These are phyloP conservation scores for Dianthus caryophyllus DNA, from an alignment of 148 eudicot species.

Conservation along the genomic window DNA sequence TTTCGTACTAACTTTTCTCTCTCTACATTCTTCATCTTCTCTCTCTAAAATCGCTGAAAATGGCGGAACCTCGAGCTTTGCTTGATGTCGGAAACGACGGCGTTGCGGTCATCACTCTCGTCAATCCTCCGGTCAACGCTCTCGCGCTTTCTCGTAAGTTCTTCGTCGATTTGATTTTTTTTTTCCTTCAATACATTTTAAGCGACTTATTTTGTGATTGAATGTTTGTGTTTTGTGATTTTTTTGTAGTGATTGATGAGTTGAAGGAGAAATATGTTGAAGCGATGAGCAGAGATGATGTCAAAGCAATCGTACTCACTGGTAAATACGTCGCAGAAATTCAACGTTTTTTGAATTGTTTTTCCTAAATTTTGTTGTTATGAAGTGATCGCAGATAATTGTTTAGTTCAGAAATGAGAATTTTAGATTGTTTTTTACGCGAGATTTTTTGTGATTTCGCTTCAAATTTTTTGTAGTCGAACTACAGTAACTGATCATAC, in stretches of 20 bases:
- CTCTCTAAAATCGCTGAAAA: background rate
- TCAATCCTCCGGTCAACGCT: slow-evolving; percentile 19
- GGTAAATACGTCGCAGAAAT: background rate
- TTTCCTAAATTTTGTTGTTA: background rate
- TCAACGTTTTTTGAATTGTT: background rate
- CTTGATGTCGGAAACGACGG: slow-evolving; percentile 14
- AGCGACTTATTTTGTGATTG: background rate
- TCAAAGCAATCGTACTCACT: slow-evolving; percentile 14
- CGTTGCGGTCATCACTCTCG: slow-evolving; percentile 14
- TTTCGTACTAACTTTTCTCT: background rate
- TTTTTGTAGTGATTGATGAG: slow-evolving; percentile 11
- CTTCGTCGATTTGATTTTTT: background rate
- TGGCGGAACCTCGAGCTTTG: slow-evolving; percentile 8
- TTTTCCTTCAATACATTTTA: no score
- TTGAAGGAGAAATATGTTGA: slow-evolving; percentile 14
- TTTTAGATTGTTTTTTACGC: no score
- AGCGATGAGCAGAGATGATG: slow-evolving; percentile 16
- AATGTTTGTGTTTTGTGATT: background rate
- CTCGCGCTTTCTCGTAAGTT: slow-evolving; percentile 7
- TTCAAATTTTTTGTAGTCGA: no score
- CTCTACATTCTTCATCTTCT: background rate
- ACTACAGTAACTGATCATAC: no score
- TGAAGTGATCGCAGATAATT: background rate
- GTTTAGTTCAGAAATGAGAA: no score
- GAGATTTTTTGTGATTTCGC: no score